Evolutionary conservation across 2,329 filamentous ascomycete species (phyloP).

Genomic region (Colletotrichum echinochloae): DNA sequence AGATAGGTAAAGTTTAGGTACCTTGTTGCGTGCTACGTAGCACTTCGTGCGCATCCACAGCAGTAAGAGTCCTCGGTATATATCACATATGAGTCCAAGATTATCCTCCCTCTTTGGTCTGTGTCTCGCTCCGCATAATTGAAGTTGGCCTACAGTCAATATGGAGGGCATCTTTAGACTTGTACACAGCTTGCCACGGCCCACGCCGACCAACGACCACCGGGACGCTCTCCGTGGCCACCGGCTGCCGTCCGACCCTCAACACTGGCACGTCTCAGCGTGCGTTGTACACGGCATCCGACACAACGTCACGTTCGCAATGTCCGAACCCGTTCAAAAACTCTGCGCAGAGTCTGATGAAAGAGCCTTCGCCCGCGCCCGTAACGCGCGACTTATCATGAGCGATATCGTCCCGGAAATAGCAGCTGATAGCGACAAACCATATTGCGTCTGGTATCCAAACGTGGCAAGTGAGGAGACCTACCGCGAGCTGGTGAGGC

Average conservation of each 20-base stretch:
- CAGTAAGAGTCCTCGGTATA: too few species aligned
- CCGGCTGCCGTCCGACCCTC: neutral
- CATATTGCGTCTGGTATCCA: slow-evolving; percentile 58
- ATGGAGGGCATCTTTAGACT: neutral
- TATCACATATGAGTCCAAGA: too few species aligned
- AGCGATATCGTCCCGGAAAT: slow-evolving; percentile 42
- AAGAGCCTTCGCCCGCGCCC: slow-evolving; percentile 10
- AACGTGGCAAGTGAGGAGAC: slow-evolving; percentile 52
- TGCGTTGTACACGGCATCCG: neutral
- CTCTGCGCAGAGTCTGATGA: neutral
- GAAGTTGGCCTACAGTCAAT: too few species aligned
- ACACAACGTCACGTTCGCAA: neutral
- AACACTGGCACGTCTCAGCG: neutral
- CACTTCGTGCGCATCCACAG: too few species aligned
- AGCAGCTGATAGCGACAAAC: slow-evolving; percentile 41
- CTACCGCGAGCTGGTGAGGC: slow-evolving; percentile 47
- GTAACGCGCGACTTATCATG: slow-evolving; percentile 45
- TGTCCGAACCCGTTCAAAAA: neutral
- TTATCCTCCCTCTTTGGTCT: too few species aligned
- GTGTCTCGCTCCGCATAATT: neutral
- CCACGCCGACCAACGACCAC: neutral
- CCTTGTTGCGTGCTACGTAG: too few species aligned
- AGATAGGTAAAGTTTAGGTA: too few species aligned
- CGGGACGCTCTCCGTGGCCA: neutral
- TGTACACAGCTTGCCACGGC: neutral